phyloP scores from a whole-genome alignment of 768 basidiomycete species.

The Agaricus sinodeliciosus region DNA sequence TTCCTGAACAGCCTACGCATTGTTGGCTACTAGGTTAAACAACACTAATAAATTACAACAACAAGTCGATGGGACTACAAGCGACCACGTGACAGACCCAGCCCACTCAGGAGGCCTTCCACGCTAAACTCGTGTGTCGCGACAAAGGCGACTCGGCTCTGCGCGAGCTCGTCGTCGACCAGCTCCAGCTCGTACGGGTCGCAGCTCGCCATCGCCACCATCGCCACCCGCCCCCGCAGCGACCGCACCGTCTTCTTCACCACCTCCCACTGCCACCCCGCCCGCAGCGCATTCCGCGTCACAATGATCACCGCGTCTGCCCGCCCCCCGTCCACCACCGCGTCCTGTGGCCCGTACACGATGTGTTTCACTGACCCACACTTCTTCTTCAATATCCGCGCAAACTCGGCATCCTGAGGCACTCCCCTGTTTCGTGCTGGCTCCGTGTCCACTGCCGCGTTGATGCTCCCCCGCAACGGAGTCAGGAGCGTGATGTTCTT shows the following conservation, averaged over 20 bases:
- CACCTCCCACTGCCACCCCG: slow-evolving; percentile 44
- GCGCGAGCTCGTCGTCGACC: slow-evolving; percentile 11
- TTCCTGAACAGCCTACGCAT: slow-evolving; percentile 59
- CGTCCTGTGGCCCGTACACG: slow-evolving; percentile 30
- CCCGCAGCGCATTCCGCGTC: slow-evolving; percentile 48
- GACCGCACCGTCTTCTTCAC: slow-evolving; percentile 18
- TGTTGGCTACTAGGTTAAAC: not conserved
- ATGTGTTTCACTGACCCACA: slow-evolving; percentile 29
- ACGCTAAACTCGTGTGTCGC: slow-evolving; percentile 56
- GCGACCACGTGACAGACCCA: slow-evolving; percentile 21
- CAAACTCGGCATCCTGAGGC: slow-evolving; percentile 47
- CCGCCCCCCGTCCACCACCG: slow-evolving; percentile 12
- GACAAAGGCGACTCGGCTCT: slow-evolving; percentile 29
- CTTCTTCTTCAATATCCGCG: slow-evolving; percentile 27
- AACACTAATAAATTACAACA: too few species aligned
- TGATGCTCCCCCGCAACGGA: slow-evolving; percentile 50
- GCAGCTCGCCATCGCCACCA: slow-evolving; percentile 54
- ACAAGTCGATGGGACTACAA: too few species aligned
- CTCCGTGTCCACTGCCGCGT: slow-evolving; percentile 52
- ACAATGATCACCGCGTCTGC: slow-evolving; percentile 40
- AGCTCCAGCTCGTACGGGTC: slow-evolving; percentile 55
- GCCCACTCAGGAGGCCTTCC: slow-evolving; percentile 34
- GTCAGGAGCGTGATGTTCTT: slow-evolving; percentile 42
- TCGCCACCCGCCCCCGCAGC: slow-evolving; percentile 14
- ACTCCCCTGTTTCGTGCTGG: slow-evolving; percentile 51